Evolutionary conservation across 306 rosid genomes (phyloP).

Genomic region (Mimosa pudica): DNA sequence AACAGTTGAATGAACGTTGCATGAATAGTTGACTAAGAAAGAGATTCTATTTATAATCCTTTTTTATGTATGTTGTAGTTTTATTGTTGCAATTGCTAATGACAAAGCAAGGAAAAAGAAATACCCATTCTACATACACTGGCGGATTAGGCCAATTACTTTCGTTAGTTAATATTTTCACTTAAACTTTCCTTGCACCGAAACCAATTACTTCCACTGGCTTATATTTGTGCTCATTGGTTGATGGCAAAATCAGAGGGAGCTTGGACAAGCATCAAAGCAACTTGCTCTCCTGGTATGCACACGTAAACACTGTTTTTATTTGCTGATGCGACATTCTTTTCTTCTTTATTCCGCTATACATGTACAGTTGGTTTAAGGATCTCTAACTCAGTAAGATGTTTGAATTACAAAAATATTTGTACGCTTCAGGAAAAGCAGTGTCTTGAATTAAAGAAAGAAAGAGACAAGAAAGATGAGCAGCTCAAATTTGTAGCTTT

Average conservation of each 20-base stretch:
- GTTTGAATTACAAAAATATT: constrained; percentile 28
- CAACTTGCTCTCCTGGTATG: constrained; percentile 65
- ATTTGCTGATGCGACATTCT: constrained; percentile 18
- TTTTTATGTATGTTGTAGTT: constrained; percentile 11
- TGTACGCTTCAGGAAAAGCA: constrained; percentile 73
- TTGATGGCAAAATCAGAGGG: constrained; percentile 61
- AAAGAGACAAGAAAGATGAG: constrained; percentile 57
- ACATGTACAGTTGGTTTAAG: not conserved
- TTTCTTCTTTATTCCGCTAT: not conserved
- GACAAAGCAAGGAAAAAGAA: constrained; percentile 10
- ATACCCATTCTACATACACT: not conserved
- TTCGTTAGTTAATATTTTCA: constrained; percentile 4
- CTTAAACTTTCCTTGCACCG: constrained; percentile 21
- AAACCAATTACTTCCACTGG: not conserved
- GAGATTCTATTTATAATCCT: constrained; percentile 13
- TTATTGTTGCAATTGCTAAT: constrained; percentile 16
- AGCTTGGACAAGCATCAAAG: constrained; percentile 64
- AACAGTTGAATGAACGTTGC: constrained; percentile 4
- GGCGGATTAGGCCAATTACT: constrained; percentile 17
- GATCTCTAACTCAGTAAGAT: constrained; percentile 23
- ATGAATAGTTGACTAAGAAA: constrained; percentile 8
- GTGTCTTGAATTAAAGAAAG: constrained; percentile 58
- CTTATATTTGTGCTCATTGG: constrained; percentile 26
- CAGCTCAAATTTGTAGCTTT: constrained; percentile 42
- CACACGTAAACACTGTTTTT: constrained; percentile 14